Evolutionary conservation across 163 green algal species (phyloP).

Genomic region (Chloromonas sp.): DNA sequence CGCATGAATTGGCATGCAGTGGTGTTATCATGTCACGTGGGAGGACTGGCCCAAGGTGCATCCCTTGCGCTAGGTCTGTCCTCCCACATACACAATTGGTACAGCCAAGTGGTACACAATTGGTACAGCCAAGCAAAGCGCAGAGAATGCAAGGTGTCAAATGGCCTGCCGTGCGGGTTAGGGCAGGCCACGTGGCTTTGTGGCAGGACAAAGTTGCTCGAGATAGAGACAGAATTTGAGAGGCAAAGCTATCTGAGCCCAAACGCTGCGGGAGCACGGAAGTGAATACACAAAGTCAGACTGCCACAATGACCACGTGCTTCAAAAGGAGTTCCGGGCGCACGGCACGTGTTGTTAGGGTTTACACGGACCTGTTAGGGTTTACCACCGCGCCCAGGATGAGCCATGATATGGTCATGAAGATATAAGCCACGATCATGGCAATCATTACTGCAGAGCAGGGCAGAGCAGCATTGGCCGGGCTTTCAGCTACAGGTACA

Average conservation of each 20-base stretch:
- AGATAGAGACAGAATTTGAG: no score
- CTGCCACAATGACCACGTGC: no score
- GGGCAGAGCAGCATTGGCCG: no score
- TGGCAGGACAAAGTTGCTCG: no score
- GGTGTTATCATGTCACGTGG: not conserved
- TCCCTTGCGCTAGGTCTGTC: not conserved
- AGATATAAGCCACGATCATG: constrained; percentile 31
- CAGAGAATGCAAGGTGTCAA: no score
- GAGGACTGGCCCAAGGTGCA: not conserved
- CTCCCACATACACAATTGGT: no score
- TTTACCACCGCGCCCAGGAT: constrained; percentile 28
- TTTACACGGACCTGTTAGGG: constrained; percentile 20
- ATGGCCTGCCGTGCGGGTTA: not conserved
- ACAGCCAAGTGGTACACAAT: no score
- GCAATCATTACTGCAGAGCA: constrained; percentile 12
- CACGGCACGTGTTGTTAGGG: not conserved
- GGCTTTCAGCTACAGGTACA: no score
- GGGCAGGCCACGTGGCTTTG: not conserved
- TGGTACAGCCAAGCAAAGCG: no score
- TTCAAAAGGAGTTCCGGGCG: not conserved
- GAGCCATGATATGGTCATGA: constrained; percentile 31
- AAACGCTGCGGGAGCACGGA: no score
- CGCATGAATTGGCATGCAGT: not conserved
- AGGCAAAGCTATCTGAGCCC: no score
- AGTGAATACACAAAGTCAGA: no score